Evolutionary conservation across 2,329 filamentous ascomycete genomes (phyloP), one percentile per base, ranked within the genome.

Genomic region (Eutypa lata): DNA sequence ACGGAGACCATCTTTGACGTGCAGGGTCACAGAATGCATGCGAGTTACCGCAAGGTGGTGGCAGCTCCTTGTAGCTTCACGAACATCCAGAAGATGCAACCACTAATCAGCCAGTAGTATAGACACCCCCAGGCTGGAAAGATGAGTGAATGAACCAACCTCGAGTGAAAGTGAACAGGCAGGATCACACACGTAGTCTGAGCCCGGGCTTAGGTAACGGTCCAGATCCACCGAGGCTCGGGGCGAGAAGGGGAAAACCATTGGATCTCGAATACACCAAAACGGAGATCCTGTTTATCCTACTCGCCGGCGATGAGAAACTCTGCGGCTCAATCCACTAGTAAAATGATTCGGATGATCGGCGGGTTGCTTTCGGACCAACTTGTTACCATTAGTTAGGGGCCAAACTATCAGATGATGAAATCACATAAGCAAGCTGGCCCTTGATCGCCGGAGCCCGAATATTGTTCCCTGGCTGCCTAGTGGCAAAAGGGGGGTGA

Each of bases 51-150:
- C 18, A 83, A 82, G 65, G 72, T 81, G 21, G 74, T 78, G 22
- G 82, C 80, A 1, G 72, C 74, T 1, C 75, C 79, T 2, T 84
- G 84, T 60, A 77, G 73, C 50, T 81, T 83, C 60, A 73, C 68
- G 44, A 83, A 81, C 58, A 75, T 84, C 57, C 80, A 78, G 65
- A 79, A 76, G 57, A 84, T 82, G 76, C 82, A 85, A 62, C 76
- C 78, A 0, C 57, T 84, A 28, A 70, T 86, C 2, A 80, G 84
- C 53, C 56, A 62, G 2, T n/a, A n/a, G n/a, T n/a, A n/a, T n/a
- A n/a, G n/a, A n/a, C n/a, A n/a, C n/a, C n/a, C n/a, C n/a, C n/a
- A n/a, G n/a, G n/a, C n/a, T n/a, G n/a, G n/a, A n/a, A n/a, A n/a
- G n/a, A n/a, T n/a, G n/a, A n/a, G n/a, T n/a, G n/a, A n/a, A n/a